Conservation (phyloP, 2,329 filamentous ascomycete genomes). For the Lachnellula arida region DNA sequence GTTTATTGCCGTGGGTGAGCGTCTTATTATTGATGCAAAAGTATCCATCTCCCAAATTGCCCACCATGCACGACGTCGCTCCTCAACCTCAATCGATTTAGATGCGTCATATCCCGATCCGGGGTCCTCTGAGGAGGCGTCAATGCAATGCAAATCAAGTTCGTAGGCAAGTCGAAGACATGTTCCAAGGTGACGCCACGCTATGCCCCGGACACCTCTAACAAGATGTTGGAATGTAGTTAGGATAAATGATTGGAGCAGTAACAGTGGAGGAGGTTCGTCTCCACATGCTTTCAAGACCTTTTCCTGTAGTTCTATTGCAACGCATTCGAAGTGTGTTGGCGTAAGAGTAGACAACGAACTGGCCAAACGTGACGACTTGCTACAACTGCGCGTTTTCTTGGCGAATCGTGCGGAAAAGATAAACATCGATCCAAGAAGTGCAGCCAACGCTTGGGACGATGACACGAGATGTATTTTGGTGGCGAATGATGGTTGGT, state of each 20-base stretch:
- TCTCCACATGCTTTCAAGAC: constrained; percentile 31
- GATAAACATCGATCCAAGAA: not conserved
- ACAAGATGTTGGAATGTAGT: constrained; percentile 33
- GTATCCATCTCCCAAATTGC: constrained; percentile 41
- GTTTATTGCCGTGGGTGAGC: constrained; percentile 34
- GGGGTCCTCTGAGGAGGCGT: not conserved
- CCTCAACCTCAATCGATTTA: constrained; percentile 18
- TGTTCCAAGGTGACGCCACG: constrained; percentile 33
- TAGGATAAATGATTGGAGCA: constrained; percentile 35
- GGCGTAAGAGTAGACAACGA: not conserved
- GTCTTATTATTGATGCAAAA: constrained; percentile 36
- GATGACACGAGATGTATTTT: constrained; percentile 4
- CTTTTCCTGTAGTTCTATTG: constrained; percentile 14
- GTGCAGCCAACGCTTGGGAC: constrained; percentile 19
- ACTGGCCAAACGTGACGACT: not conserved
- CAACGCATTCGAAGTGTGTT: not conserved
- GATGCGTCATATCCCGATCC: not conserved
- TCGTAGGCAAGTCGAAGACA: constrained; percentile 23
- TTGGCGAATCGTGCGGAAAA: not conserved
- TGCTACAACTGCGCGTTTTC: not conserved
- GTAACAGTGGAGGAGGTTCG: constrained; percentile 29
- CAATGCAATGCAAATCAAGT: constrained; percentile 12
- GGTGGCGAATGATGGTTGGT: not conserved
- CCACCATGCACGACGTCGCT: constrained; percentile 37
- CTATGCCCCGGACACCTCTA: constrained; percentile 32